Evolutionary conservation across 176 grass and related monocot genomes (phyloP).

Genomic region (Urochloa ruziziensis): DNA sequence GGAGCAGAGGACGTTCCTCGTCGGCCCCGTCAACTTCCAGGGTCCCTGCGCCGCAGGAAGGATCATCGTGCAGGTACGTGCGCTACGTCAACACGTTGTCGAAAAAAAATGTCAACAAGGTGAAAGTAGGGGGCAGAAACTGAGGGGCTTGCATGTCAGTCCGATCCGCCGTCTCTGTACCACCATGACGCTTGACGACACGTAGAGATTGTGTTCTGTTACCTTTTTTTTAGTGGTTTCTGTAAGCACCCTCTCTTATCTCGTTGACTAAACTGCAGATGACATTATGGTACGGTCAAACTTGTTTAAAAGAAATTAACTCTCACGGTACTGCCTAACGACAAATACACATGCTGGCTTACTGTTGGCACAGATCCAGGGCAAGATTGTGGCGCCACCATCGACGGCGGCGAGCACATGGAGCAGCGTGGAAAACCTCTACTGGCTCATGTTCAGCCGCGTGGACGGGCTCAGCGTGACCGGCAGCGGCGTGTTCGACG

Average conservation of each 20-base stretch:
- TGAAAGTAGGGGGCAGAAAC: too few relatives aligned
- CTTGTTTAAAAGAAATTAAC: too few relatives aligned
- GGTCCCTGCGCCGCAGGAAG: constrained; percentile 39
- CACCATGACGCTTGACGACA: too few relatives aligned
- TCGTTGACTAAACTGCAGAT: too few relatives aligned
- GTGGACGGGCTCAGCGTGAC: constrained; percentile 48
- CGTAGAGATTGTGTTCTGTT: background rate
- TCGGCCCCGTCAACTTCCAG: constrained; percentile 31
- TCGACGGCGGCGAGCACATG: constrained; percentile 19
- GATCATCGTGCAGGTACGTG: constrained; percentile 40
- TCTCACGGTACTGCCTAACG: too few relatives aligned
- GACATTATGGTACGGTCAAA: too few relatives aligned
- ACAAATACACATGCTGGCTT: too few relatives aligned
- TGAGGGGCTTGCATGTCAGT: too few relatives aligned
- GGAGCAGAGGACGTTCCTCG: constrained; percentile 17
- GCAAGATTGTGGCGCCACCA: constrained; percentile 32
- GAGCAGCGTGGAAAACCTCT: background rate
- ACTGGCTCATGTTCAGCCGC: constrained; percentile 43
- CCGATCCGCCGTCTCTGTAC: too few relatives aligned
- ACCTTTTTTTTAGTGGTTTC: too few relatives aligned
- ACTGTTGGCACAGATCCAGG: constrained; percentile 24
- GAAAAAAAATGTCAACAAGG: background rate
- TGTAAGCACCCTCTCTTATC: too few relatives aligned
- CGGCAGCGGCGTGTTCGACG: constrained; percentile 32
- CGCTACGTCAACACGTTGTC: background rate